phyloP scores from a whole-genome alignment of 106 monocot species.

The Dendrobium catenatum region DNA sequence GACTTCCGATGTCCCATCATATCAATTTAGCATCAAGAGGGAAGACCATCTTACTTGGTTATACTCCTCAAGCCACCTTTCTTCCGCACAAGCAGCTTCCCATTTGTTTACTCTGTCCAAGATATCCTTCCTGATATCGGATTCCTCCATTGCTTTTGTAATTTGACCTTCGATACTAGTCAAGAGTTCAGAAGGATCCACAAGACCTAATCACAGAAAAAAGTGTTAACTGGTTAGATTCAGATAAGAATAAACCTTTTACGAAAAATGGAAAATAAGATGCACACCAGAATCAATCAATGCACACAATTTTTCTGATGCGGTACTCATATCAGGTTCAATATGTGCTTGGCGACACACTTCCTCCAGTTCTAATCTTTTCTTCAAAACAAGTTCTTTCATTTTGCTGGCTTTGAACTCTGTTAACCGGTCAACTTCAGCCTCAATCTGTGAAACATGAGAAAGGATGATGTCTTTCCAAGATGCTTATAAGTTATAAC shows the following conservation, averaged over 20 bases:
- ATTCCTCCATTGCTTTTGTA: conserved; percentile 53
- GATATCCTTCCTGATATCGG: conserved; percentile 55
- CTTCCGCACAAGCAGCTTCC: conserved; percentile 69
- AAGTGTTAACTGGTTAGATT: conserved; percentile 3
- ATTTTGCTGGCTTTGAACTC: conserved; percentile 76
- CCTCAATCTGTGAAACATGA: conserved; percentile 41
- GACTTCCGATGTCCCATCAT: neutral
- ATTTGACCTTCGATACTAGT: conserved; percentile 60
- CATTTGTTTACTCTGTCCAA: conserved; percentile 59
- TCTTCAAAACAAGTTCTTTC: conserved; percentile 86
- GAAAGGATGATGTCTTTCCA: conserved; percentile 2
- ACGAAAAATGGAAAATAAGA: neutral
- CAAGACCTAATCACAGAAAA: conserved; percentile 44
- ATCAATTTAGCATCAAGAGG: neutral
- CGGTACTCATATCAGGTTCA: conserved; percentile 77
- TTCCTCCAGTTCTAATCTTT: conserved; percentile 75
- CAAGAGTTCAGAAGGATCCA: conserved; percentile 78
- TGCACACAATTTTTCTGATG: conserved; percentile 63
- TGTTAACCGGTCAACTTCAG: conserved; percentile 70
- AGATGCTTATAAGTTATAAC: neutral
- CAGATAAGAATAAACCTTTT: neutral
- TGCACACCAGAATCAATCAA: conserved; percentile 77
- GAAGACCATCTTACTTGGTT: conserved; percentile 31
- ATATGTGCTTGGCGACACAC: conserved; percentile 70
- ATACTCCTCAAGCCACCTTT: conserved; percentile 86